Base-by-base conservation (phyloP, 2,329 filamentous ascomycete genomes). In the Fusarium phyllophilum region DNA sequence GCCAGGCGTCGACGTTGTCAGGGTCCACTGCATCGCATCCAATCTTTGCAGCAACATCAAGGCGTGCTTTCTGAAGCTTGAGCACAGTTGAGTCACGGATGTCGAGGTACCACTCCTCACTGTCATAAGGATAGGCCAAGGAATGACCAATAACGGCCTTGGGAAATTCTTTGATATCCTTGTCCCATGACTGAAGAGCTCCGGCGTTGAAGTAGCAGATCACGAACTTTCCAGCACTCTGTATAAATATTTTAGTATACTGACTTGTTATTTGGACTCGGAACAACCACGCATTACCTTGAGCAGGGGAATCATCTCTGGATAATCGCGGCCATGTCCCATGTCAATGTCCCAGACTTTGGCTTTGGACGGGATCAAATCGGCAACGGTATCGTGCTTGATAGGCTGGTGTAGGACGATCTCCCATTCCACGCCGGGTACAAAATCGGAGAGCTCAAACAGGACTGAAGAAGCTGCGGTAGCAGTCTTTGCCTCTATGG, bases 11-110 rank as follows among this genome's bases (percentile, higher is more conserved):
- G 48, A 82, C 78, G 62, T 82, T 82, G 68, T 82, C 81, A 6
- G 79, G 80, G 63, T 82, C 81, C n/a, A 82, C 77, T 22, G 75
- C 81, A 51, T 81, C 81, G 55, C 81, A 82, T 24, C 81, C 81
- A 20, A 76, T 55, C 33, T 68, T 48, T n/a, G 74, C 77, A 17
- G 81, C 80, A 22, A 62, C 57, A 20, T 77, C 75, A 24, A 82
- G 69, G 3, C 80, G 79, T 46, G 66, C 66, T 70, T 81, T 81
- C 78, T 82, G 81, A 39, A 79, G 68, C 20, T 76, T 63, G 22
- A 81, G 58, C 18, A 82, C 79, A 31, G 57, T 58, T 7, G 54
- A 26, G 36, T 75, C 60, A 9, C 78, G 72, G 26, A 82, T 76
- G 56, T 82, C 76, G 52, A 81, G 67, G 49, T 81, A 82, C 44